These are phyloP conservation scores for Tilletia setariae DNA, from an alignment of 1,284 basidiomycete species.

Conservation along the genomic window DNA sequence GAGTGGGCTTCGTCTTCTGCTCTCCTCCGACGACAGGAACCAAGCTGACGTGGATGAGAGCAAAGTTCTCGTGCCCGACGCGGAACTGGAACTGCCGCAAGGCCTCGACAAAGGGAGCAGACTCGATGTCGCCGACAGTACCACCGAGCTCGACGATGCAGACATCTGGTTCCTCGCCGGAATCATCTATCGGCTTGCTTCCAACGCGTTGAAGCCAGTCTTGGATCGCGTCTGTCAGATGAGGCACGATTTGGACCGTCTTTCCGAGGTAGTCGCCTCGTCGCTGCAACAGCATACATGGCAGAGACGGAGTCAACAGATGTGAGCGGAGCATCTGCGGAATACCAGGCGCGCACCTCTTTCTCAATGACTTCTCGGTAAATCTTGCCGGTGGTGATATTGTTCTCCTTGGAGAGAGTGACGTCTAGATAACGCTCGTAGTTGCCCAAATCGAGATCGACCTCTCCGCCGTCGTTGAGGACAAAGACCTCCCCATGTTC, in stretches of 20 bases:
- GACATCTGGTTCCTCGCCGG: conserved; percentile 86
- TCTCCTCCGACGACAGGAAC: conserved; percentile 97
- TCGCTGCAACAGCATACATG: conserved; percentile 60
- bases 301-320: background rate
- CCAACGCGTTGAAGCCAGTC: conserved; percentile 97
- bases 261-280: conserved; percentile 96
- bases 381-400: conserved; percentile 97
- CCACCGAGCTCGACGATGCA: conserved; percentile 97
- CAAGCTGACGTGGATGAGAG: conserved; percentile 94
- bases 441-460: conserved; percentile 95
- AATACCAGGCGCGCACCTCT: conserved; percentile 65
- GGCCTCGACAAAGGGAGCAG: conserved; percentile 94
- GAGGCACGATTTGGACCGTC: conserved; percentile 96
- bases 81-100: conserved; percentile 99
- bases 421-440: conserved; percentile 97
- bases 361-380: conserved; percentile 96
- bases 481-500: conserved; percentile 99
- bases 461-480: conserved; percentile 96
- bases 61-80: conserved; percentile 94
- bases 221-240: conserved; percentile 94
- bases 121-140: conserved; percentile 93
- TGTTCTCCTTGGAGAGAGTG: conserved; percentile 89
- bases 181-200: conserved; percentile 89
- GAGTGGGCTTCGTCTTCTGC: conserved; percentile 98
- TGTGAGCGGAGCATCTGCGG: background rate